A percentile compares a stretch with the other conserved stretches of the same genome.
Conservation (phyloP, 352 stramenopile species). For the Globisporangium spiculum region DNA sequence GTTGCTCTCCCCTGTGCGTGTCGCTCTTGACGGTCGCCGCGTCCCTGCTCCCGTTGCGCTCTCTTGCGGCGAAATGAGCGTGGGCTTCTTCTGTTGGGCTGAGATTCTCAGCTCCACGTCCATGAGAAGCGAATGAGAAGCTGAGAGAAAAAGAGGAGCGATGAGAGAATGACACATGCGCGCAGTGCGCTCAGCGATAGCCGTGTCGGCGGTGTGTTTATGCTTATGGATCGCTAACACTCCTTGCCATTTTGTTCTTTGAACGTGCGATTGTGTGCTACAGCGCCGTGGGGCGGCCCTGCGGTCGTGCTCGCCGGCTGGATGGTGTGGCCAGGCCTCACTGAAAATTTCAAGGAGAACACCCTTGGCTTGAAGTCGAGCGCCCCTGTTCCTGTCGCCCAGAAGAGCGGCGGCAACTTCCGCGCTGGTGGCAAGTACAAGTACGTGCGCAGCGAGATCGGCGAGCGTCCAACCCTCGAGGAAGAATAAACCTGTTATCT, state of each 20-base stretch:
- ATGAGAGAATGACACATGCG: neutral
- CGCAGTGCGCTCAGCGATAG: neutral
- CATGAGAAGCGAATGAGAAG: neutral
- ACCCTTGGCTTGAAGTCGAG: constrained; percentile 53
- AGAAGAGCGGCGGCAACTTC: constrained; percentile 36
- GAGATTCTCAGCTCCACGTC: neutral
- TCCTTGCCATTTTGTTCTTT: neutral
- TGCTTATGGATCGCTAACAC: neutral
- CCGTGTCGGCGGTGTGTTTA: neutral
- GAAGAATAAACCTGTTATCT: constrained; percentile 39
- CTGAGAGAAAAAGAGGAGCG: neutral
- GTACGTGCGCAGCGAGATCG: constrained; percentile 69
- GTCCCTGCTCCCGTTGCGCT: neutral
- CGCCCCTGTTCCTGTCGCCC: constrained; percentile 16
- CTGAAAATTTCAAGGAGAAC: constrained; percentile 71
- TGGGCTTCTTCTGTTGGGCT: neutral
- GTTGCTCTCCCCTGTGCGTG: neutral
- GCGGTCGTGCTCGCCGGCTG: constrained; percentile 49
- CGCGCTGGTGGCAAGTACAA: constrained; percentile 73
- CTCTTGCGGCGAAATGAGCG: neutral
- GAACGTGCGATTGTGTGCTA: neutral
- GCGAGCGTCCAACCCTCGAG: constrained; percentile 67
- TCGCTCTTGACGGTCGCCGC: neutral
- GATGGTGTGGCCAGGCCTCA: constrained; percentile 72
- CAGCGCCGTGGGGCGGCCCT: constrained; percentile 56